A percentile compares a stretch with the other conserved stretches of the same genome.
phyloP scores from a whole-genome alignment of 192 early-diverging fungal species.

The Coemansia reversa region DNA sequence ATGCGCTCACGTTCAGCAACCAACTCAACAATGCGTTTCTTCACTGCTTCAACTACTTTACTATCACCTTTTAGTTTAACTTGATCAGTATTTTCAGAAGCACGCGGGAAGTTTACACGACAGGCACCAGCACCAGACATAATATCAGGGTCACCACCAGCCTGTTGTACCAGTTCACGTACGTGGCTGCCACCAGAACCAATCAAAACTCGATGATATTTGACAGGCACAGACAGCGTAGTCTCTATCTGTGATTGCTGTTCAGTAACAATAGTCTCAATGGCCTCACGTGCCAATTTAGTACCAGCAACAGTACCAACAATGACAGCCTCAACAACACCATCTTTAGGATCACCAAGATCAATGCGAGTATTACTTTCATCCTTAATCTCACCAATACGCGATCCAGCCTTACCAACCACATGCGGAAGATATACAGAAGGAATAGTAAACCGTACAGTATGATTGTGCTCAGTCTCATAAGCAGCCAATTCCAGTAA shows the following conservation, averaged over 20 bases:
- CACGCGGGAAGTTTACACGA: slow-evolving; percentile 65
- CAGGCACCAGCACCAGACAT: slow-evolving; percentile 50
- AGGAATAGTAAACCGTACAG: slow-evolving; percentile 64
- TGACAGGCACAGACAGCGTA: slow-evolving; percentile 51
- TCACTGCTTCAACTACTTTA: slow-evolving; percentile 50
- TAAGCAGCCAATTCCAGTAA: slow-evolving; percentile 80
- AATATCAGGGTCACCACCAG: slow-evolving; percentile 60
- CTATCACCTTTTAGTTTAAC: slow-evolving; percentile 65
- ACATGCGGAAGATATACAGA: slow-evolving; percentile 67
- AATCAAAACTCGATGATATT: slow-evolving; percentile 67
- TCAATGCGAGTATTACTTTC: slow-evolving; percentile 75
- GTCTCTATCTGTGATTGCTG: slow-evolving; percentile 59
- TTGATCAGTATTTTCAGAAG: slow-evolving; percentile 55
- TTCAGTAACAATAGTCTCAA: slow-evolving; percentile 62
- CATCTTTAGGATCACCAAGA: slow-evolving; percentile 42
- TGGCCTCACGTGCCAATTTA: slow-evolving; percentile 56
- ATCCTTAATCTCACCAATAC: slow-evolving; percentile 73
- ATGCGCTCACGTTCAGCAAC: slow-evolving; percentile 61
- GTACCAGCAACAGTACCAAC: slow-evolving; percentile 60
- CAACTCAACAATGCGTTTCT: slow-evolving; percentile 53
- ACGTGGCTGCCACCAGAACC: slow-evolving; percentile 63
- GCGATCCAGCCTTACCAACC: slow-evolving; percentile 73
- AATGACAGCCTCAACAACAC: slow-evolving; percentile 47
- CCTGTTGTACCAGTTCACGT: slow-evolving; percentile 61
- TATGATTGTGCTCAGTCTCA: slow-evolving; percentile 75